Percentiles rank a stretch among this genome's conserved stretches.
Conservation (phyloP, 1,139 yeast genomes). For the Taphrina communis region DNA sequence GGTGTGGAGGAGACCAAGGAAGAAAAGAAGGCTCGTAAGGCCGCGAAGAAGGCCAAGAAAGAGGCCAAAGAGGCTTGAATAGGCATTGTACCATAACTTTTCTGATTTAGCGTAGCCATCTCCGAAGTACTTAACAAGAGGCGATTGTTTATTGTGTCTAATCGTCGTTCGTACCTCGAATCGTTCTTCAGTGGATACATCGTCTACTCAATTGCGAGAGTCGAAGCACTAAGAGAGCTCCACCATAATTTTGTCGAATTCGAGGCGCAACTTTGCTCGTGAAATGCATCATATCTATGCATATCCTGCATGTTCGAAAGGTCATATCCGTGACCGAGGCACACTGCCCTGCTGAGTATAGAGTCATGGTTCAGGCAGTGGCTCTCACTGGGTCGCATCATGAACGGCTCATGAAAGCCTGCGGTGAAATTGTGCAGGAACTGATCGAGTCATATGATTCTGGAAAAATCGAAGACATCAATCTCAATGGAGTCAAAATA, state of each 20-base stretch:
- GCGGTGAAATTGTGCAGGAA: conserved; percentile 44
- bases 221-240: not conserved
- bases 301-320: no score
- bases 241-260: conserved; percentile 4
- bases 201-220: not conserved
- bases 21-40: conserved; percentile 61
- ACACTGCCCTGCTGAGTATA: no score
- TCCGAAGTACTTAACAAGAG: not conserved
- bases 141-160: no score
- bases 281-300: no score
- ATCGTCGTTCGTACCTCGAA: no score
- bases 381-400: conserved; percentile 18
- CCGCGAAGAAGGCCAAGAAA: conserved; percentile 71
- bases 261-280: not conserved
- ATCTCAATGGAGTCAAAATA: conserved; percentile 86
- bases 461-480: conserved; percentile 61
- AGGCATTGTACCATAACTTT: conserved; percentile 2
- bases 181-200: no score
- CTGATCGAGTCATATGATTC: conserved; percentile 43
- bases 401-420: conserved; percentile 43
- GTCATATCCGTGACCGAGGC: no score
- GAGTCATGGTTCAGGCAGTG: conserved; percentile 22
- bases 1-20: conserved; percentile 56
- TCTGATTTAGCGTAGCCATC: conserved; percentile 1
- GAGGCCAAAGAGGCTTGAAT: conserved; percentile 59